These are phyloP conservation scores for Hypoxylon lenormandii DNA, from an alignment of 495 filamentous ascomycete genomes.

Conservation along the genomic window DNA sequence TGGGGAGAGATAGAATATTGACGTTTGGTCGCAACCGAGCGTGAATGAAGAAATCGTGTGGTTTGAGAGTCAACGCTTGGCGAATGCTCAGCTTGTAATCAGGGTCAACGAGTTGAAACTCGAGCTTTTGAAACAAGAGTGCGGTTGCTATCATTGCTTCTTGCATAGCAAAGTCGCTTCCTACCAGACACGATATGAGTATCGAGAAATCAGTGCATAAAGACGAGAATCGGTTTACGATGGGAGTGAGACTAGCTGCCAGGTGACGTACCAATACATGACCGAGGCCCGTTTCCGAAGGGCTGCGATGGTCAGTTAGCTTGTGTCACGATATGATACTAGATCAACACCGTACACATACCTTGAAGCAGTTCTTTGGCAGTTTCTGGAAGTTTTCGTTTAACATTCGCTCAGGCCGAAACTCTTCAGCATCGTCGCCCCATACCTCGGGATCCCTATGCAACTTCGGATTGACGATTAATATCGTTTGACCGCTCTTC, in stretches of 20 bases:
- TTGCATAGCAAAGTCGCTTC: constrained; percentile 67
- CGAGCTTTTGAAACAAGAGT: constrained; percentile 66
- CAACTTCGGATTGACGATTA: constrained; percentile 6
- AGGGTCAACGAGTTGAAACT: constrained; percentile 63
- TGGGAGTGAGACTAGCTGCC: not conserved
- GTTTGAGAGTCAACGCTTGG: not conserved
- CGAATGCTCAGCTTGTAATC: constrained; percentile 68
- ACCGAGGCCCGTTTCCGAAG: not conserved
- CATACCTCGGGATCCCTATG: constrained; percentile 57
- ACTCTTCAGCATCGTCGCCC: constrained; percentile 60
- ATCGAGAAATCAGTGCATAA: too few relatives aligned
- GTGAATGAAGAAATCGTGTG: constrained; percentile 20
- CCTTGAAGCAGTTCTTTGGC: constrained; percentile 62
- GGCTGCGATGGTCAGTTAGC: not conserved
- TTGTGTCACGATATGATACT: not conserved
- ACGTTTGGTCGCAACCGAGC: constrained; percentile 7
- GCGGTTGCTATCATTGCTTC: constrained; percentile 63
- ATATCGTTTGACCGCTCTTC: not conserved
- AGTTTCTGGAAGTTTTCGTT: constrained; percentile 64
- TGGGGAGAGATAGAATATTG: constrained; percentile 6
- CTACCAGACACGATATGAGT: constrained; percentile 49
- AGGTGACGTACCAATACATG: constrained; percentile 55
- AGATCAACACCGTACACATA: not conserved
- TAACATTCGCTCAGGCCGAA: constrained; percentile 67
- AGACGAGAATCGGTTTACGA: not conserved